Evolutionary conservation across 75 land plant species (phyloP).

Genomic region (Adiantum capillusveneris): DNA sequence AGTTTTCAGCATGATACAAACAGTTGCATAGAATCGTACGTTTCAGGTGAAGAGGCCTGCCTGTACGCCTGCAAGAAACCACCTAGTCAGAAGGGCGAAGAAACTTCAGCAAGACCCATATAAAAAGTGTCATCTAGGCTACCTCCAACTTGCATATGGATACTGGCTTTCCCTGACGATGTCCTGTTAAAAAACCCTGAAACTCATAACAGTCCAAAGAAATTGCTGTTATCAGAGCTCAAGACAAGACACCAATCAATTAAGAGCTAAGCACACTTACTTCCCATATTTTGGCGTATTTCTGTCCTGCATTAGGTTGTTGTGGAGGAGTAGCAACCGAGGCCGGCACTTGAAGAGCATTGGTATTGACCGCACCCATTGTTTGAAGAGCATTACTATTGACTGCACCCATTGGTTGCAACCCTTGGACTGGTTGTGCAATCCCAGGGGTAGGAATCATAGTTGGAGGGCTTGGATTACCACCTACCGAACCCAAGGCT

Average conservation of each 20-base stretch:
- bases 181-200: slow-evolving; percentile 87
- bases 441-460: slow-evolving; percentile 84
- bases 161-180: slow-evolving; percentile 80
- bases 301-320: slow-evolving; percentile 32
- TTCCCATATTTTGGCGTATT: slow-evolving; percentile 94
- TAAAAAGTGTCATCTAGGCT: slow-evolving; percentile 11
- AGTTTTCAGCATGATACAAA: slow-evolving; percentile 1
- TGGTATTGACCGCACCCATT: slow-evolving; percentile 30
- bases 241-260: too few species aligned
- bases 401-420: slow-evolving; percentile 30
- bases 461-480: slow-evolving; percentile 39
- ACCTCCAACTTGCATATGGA: slow-evolving; percentile 89
- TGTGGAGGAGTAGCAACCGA: slow-evolving; percentile 41
- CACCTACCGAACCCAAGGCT: slow-evolving; percentile 34
- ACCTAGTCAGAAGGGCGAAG: neutral
- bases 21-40: slow-evolving; percentile 11
- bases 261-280: slow-evolving; percentile 21
- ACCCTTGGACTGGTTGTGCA: slow-evolving; percentile 45
- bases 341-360: slow-evolving; percentile 39
- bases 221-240: too few species aligned
- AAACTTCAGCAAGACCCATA: neutral
- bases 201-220: neutral
- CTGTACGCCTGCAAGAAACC: slow-evolving; percentile 26
- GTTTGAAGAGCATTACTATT: slow-evolving; percentile 29
- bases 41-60: slow-evolving; percentile 31